A percentile compares a stretch with the other conserved stretches of the same genome.
phyloP scores from a whole-genome alignment of 1,284 basidiomycete genomes.

The Tylopilus orsonianus region DNA sequence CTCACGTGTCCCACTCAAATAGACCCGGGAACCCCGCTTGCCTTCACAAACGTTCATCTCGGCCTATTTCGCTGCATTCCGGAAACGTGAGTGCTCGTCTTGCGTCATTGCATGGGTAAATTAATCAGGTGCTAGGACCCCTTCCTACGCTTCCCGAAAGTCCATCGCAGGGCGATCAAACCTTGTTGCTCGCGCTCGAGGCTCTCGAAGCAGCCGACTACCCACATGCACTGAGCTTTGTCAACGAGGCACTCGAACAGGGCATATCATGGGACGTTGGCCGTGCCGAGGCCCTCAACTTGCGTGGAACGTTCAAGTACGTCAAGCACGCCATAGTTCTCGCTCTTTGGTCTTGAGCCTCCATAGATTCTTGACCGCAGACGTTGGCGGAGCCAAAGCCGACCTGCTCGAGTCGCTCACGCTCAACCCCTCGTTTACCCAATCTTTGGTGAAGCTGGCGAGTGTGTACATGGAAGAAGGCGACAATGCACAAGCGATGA shows the following conservation, averaged over 20 bases:
- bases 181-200: conserved; percentile 77
- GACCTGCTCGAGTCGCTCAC: conserved; percentile 83
- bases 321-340: conserved; percentile 29
- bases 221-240: conserved; percentile 74
- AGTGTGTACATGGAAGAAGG: conserved; percentile 97
- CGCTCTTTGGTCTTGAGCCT: neutral
- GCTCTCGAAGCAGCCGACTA: conserved; percentile 91
- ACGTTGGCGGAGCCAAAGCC: conserved; percentile 81
- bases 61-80: conserved; percentile 97
- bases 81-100: conserved; percentile 60
- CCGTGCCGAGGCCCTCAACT: conserved; percentile 87
- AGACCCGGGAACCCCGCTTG: conserved; percentile 80
- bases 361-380: conserved; percentile 81
- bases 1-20: neutral
- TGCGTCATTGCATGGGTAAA: conserved; percentile 1
- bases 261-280: conserved; percentile 78
- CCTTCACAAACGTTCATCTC: conserved; percentile 93
- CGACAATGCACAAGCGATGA: conserved; percentile 78
- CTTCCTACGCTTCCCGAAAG: conserved; percentile 76
- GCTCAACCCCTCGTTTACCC: conserved; percentile 77
- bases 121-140: conserved; percentile 46
- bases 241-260: conserved; percentile 88
- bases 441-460: conserved; percentile 96
- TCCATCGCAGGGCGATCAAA: conserved; percentile 80
- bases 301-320: conserved; percentile 93